These are phyloP conservation scores for Mycena epipterygia DNA, from an alignment of 768 basidiomycete species.

Conservation along the genomic window DNA sequence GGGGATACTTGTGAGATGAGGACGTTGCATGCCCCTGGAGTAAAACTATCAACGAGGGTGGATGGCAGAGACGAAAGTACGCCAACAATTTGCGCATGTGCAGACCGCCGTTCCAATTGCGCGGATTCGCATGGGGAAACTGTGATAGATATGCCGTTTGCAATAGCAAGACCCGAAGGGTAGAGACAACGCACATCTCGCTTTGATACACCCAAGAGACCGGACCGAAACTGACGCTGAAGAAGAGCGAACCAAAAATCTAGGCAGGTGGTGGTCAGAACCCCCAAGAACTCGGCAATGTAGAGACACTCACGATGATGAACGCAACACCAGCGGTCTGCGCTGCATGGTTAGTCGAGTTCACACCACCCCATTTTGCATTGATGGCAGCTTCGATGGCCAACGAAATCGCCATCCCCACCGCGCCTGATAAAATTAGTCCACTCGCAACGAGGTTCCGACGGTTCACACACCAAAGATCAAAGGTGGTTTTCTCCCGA, in stretches of 20 bases:
- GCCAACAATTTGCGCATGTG: slow-evolving; percentile 36
- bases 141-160: slow-evolving; percentile 57
- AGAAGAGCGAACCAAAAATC: slow-evolving; percentile 62
- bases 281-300: slow-evolving; percentile 52
- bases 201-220: slow-evolving; percentile 51
- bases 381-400: slow-evolving; percentile 66
- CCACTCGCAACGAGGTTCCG: background rate
- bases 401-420: slow-evolving; percentile 59
- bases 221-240: slow-evolving; percentile 66
- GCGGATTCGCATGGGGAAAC: slow-evolving; percentile 68
- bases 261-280: slow-evolving; percentile 63
- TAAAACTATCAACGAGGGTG: background rate
- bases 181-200: slow-evolving; percentile 27
- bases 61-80: background rate
- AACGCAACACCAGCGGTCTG: slow-evolving; percentile 56
- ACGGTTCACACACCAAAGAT: slow-evolving; percentile 1
- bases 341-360: slow-evolving; percentile 62
- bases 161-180: background rate
- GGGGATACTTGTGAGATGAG: slow-evolving; percentile 36
- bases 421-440: slow-evolving; percentile 11
- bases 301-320: slow-evolving; percentile 58
- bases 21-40: slow-evolving; percentile 33
- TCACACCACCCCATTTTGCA: slow-evolving; percentile 68
- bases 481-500: slow-evolving; percentile 65
- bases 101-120: slow-evolving; percentile 46